phyloP scores from a whole-genome alignment of 2,329 filamentous ascomycete genomes.

The Aspergillus fijiensis region DNA sequence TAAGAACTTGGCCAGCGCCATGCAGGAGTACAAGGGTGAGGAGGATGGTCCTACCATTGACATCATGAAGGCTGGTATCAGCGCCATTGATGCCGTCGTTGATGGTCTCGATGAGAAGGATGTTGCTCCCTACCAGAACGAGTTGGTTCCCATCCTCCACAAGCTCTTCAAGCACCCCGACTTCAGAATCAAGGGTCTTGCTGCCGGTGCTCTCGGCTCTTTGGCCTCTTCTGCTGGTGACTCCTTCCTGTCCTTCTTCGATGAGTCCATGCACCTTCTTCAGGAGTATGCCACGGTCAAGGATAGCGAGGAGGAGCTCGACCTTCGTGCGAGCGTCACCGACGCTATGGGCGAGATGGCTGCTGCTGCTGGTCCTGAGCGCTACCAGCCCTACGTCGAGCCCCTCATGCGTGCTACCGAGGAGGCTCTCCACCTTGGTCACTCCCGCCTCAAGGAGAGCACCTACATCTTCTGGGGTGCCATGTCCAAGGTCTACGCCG shows the following conservation, averaged over 20 bases:
- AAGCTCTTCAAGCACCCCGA: constrained; percentile 81
- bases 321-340: constrained; percentile 83
- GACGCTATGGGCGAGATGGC: constrained; percentile 95
- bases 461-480: constrained; percentile 97
- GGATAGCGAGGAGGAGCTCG: constrained; percentile 83
- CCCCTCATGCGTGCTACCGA: constrained; percentile 90
- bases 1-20: constrained; percentile 83
- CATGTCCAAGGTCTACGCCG: constrained; percentile 88
- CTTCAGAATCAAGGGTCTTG: constrained; percentile 83
- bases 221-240: constrained; percentile 82
- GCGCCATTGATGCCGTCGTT: constrained; percentile 86
- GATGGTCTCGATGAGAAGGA: constrained; percentile 69
- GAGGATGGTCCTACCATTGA: constrained; percentile 73
- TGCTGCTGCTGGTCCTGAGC: constrained; percentile 76
- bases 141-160: constrained; percentile 81
- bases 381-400: constrained; percentile 87
- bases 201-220: constrained; percentile 84
- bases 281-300: constrained; percentile 82
- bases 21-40: constrained; percentile 62
- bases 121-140: constrained; percentile 76
- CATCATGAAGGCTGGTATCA: constrained; percentile 86
- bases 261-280: constrained; percentile 84
- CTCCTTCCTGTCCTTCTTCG: constrained; percentile 87
- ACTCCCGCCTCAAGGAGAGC: constrained; percentile 88
- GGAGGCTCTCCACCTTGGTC: constrained; percentile 82